Conservation (phyloP, 2,329 filamentous ascomycete genomes). For the Fusarium sp. region DNA sequence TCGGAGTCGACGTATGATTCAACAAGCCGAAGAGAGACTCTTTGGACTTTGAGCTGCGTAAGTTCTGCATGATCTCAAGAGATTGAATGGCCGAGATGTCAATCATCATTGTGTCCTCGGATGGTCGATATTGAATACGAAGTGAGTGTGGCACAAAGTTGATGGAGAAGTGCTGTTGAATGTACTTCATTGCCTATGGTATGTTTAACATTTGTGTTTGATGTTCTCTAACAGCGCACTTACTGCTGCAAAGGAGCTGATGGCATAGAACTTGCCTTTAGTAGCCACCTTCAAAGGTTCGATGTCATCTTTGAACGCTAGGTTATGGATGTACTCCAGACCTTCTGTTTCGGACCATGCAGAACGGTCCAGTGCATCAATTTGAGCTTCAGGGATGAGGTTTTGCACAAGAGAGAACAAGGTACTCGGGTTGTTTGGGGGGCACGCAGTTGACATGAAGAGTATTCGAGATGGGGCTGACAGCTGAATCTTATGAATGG, state of each 20-base stretch:
- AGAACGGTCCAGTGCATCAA: constrained; percentile 74
- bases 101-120: constrained; percentile 95
- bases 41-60: constrained; percentile 81
- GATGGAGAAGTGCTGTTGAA: constrained; percentile 76
- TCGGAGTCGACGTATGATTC: constrained; percentile 87
- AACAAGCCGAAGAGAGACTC: constrained; percentile 87
- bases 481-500: constrained; percentile 86
- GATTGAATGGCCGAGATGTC: constrained; percentile 89
- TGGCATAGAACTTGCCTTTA: constrained; percentile 86
- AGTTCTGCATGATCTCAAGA: constrained; percentile 90
- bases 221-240: constrained; percentile 47
- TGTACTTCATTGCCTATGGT: constrained; percentile 80
- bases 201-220: neutral
- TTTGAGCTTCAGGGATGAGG: constrained; percentile 51
- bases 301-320: constrained; percentile 85
- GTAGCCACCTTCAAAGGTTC: constrained; percentile 84
- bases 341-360: constrained; percentile 87
- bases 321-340: constrained; percentile 79
- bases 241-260: constrained; percentile 88
- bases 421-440: constrained; percentile 76
- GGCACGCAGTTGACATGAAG: constrained; percentile 77
- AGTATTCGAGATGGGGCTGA: constrained; percentile 85
- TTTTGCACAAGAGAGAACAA: constrained; percentile 81
- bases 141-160: constrained; percentile 84
- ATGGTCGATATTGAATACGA: constrained; percentile 86